Percentiles rank a stretch among this genome's conserved stretches.
Conservation (phyloP, 139 green algal genomes). For the Auxenochlorella pyrenoidosa region DNA sequence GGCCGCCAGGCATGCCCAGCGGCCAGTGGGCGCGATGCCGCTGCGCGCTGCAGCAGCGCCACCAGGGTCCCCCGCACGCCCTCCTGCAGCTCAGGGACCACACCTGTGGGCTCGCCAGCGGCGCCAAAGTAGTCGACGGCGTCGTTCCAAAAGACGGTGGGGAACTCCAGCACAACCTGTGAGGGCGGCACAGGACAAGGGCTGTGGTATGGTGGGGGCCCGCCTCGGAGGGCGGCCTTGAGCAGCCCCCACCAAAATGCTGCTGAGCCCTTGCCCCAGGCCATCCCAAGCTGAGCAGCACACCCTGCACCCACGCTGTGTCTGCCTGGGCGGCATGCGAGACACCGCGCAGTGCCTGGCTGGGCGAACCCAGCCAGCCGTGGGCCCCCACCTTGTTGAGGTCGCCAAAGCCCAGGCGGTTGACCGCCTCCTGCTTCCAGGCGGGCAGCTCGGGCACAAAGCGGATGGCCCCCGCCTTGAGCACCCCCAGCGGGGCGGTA, state of each 20-base stretch:
- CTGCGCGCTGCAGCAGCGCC: too few species aligned
- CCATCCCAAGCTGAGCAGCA: too few species aligned
- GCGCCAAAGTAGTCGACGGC: constrained; percentile 84
- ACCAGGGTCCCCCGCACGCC: too few species aligned
- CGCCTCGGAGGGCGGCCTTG: too few species aligned
- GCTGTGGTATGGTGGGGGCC: neutral
- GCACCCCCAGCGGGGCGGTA: constrained; percentile 77
- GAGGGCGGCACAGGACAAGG: neutral
- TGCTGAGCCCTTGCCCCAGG: too few species aligned
- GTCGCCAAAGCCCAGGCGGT: constrained; percentile 79
- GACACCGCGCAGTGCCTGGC: too few species aligned
- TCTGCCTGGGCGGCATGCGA: too few species aligned
- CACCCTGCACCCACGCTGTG: neutral
- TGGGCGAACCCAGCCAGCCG: too few species aligned
- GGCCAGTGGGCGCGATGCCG: too few species aligned
- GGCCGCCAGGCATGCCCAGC: too few species aligned
- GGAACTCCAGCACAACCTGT: constrained; percentile 84
- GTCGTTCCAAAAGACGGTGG: constrained; percentile 81
- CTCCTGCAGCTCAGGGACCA: neutral
- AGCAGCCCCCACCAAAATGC: too few species aligned
- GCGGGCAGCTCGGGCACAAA: constrained; percentile 80
- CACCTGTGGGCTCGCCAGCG: constrained; percentile 41
- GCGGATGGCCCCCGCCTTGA: constrained; percentile 67
- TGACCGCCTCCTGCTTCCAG: constrained; percentile 80
- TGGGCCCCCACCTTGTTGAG: constrained; percentile 74